Evolutionary conservation across 495 filamentous ascomycete species (phyloP), one percentile per base, ranked within the genome.

Genomic region (Trypethelium eluteriae): DNA sequence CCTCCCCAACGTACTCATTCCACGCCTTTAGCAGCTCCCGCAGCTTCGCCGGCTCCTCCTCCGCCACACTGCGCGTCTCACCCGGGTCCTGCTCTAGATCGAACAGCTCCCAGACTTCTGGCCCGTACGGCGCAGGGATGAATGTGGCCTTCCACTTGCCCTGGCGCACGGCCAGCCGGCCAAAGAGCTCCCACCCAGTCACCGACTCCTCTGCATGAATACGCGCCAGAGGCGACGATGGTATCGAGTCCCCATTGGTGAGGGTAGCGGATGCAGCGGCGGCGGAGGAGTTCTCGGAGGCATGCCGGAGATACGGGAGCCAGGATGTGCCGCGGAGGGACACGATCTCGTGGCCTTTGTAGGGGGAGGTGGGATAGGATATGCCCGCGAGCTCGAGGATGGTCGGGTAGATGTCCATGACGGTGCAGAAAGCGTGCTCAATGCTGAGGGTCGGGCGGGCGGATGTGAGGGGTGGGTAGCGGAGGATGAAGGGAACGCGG

Each of bases 1-100:
- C 83, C 71, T 86, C 84, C 2, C 84, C 67, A 10, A 83, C 82
- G 73, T 82, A 82, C 68, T 79, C 79, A 67, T 81, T 80, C 80
- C 81, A 82, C 3, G 80, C 69, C 66, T 78, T 77, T 25, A 83
- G 73, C 44, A 74, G 41, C 64, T 69, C 64, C 18, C 66, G 65
- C 32, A 74, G 46, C 35, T 70, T 66, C 11, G 65, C 63, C 12
- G 64, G 59, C 49, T 67, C 56, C 18, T 64, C 64, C 12, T 68
- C 57, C 9, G 62, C 63, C 59, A 73, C 39, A 57, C 73, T 68
- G 14, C 64, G 39, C 39, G 63, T 68, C 67, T 74, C 71, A 1
- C 71, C 71, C 0, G 68, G 72, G 46, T 74, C 67, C n/a, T 2
- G 9, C 6, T 56, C 39, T 7, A 71, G 14, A 66, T 82, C 80